Percentiles rank a stretch among this genome's conserved stretches.
Conservation (phyloP, 2,329 filamentous ascomycete genomes). For the Ceratocystis alfenasii region DNA sequence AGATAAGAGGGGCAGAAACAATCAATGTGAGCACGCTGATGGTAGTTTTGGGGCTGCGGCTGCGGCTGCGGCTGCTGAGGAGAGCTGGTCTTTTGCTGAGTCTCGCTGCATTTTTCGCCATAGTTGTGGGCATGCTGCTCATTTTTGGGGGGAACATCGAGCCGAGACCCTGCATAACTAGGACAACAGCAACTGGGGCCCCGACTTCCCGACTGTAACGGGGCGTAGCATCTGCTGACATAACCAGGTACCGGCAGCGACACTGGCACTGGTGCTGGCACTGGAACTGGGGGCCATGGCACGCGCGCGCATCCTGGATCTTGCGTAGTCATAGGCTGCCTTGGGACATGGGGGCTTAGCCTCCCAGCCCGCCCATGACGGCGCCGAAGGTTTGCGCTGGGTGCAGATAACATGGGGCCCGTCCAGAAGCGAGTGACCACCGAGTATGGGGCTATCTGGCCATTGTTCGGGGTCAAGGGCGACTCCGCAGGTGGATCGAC, state of each 20-base stretch:
- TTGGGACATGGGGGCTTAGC: not conserved
- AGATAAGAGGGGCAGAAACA: not conserved
- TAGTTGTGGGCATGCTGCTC: too few species aligned
- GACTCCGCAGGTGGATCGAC: not conserved
- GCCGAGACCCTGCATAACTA: too few species aligned
- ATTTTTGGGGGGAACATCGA: too few species aligned
- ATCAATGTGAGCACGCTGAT: not conserved
- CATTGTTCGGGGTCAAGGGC: not conserved
- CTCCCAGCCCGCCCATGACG: not conserved
- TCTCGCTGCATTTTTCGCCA: too few species aligned
- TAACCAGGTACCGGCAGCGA: not conserved
- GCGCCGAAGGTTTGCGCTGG: not conserved
- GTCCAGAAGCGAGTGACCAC: not conserved
- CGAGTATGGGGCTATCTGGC: not conserved
- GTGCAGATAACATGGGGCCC: not conserved
- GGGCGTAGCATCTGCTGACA: too few species aligned
- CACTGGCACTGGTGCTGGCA: not conserved
- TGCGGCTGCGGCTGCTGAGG: not conserved
- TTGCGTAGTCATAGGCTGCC: not conserved
- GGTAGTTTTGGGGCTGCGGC: not conserved
- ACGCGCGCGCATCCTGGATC: not conserved
- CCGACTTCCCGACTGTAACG: too few species aligned
- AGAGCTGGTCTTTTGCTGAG: not conserved
- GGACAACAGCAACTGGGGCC: too few species aligned
- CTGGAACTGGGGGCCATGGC: not conserved